phyloP scores from a whole-genome alignment of 305 asterid species.

The Striga hermonthica region DNA sequence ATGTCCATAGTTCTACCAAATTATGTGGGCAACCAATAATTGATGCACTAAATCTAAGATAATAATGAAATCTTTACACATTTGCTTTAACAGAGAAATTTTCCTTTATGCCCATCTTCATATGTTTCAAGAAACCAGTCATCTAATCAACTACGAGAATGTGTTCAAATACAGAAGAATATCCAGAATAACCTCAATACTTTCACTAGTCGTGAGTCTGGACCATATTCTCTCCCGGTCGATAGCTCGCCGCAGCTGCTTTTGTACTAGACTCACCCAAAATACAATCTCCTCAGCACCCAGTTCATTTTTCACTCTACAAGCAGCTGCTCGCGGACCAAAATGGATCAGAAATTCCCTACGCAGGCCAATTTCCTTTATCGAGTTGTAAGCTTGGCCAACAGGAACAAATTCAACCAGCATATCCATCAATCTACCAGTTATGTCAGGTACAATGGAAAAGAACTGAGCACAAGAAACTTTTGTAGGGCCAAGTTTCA shows the following conservation, averaged over 20 bases:
- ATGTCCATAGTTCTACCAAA: conserved; percentile 16
- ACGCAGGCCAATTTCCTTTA: conserved; percentile 75
- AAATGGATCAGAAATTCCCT: conserved; percentile 93
- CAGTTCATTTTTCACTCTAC: conserved; percentile 54
- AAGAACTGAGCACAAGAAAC: conserved; percentile 82
- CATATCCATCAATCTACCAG: conserved; percentile 95
- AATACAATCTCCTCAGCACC: conserved; percentile 77
- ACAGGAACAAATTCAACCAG: conserved; percentile 73
- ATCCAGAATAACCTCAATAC: conserved; percentile 75
- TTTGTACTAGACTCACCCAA: conserved; percentile 91
- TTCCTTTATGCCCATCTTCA: conserved; percentile 10
- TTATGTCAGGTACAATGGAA: conserved; percentile 63
- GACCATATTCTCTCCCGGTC: conserved; percentile 99
- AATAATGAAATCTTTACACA: neutral
- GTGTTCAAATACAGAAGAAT: conserved; percentile 20
- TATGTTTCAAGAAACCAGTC: conserved; percentile 24
- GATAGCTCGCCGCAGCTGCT: conserved; percentile 80
- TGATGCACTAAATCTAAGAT: conserved; percentile 1
- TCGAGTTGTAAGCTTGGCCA: conserved; percentile 61
- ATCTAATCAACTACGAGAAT: conserved; percentile 25
- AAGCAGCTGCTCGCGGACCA: conserved; percentile 89
- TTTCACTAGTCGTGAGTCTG: conserved; percentile 88
- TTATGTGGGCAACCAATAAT: conserved; percentile 28
- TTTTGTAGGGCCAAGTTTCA: conserved; percentile 90
- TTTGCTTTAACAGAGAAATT: conserved; percentile 1